These are phyloP conservation scores for Mrakia frigida DNA, from an alignment of 768 basidiomycete genomes.

Conservation along the genomic window DNA sequence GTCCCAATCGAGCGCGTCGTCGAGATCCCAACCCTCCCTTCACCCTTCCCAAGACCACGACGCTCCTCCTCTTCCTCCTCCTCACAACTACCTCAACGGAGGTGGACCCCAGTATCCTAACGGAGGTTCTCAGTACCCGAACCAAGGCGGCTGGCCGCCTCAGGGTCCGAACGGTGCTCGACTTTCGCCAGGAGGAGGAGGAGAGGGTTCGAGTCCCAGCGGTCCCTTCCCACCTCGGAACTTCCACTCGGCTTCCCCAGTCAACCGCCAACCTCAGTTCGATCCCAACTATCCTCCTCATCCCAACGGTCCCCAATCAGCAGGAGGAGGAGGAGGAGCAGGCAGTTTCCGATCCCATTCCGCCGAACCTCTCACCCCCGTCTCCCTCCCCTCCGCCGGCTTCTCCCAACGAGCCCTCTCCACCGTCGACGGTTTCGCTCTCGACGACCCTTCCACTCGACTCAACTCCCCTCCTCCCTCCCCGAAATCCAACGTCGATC, in stretches of 20 bases:
- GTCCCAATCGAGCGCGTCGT: conserved; percentile 17
- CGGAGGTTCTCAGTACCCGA: conserved; percentile 3
- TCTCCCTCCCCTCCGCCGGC: conserved; percentile 39
- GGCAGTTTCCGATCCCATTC: conserved; percentile 41
- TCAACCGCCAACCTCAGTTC: background rate
- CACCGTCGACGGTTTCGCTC: conserved; percentile 29
- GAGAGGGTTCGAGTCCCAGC: background rate
- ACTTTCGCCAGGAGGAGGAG: background rate
- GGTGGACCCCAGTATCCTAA: background rate
- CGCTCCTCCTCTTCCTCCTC: conserved; percentile 1
- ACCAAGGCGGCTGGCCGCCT: conserved; percentile 8
- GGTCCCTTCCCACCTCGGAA: background rate
- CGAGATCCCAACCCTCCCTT: conserved; percentile 6
- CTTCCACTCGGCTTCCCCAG: conserved; percentile 15
- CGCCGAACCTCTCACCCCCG: conserved; percentile 41
- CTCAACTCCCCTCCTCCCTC: conserved; percentile 74
- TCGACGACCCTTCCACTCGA: conserved; percentile 23
- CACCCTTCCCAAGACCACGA: conserved; percentile 5
- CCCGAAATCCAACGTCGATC: conserved; percentile 56
- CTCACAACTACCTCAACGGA: conserved; percentile 2
- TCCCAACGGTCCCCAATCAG: background rate
- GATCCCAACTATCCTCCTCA: conserved; percentile 11
- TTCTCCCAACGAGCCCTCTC: conserved; percentile 38
- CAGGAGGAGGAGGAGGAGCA: background rate
- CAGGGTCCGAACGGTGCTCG: conserved; percentile 1